Evolutionary conservation across 169 alveolate species (phyloP).

Genomic region (Babesia caballi): DNA sequence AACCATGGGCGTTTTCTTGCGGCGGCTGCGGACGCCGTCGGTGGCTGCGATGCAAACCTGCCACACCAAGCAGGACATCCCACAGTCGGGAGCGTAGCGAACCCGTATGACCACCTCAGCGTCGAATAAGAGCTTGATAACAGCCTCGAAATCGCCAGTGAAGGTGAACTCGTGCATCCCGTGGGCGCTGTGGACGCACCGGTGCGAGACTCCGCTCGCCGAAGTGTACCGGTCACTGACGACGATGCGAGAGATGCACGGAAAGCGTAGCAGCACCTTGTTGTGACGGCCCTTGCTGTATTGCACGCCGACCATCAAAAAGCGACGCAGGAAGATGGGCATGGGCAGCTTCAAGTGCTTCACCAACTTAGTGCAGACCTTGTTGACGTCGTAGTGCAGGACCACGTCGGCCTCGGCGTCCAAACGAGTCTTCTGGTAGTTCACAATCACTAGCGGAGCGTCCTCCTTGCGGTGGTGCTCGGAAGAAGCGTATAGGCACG

Average conservation of each 20-base stretch:
- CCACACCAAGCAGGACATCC: conserved; percentile 41
- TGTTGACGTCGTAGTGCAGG: conserved; percentile 76
- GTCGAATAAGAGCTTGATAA: conserved; percentile 28
- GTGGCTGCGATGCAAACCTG: conserved; percentile 45
- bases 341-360: conserved; percentile 12
- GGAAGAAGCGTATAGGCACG: conserved; percentile 77
- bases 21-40: conserved; percentile 6
- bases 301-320: conserved; percentile 25
- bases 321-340: conserved; percentile 14
- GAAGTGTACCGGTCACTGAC: background rate
- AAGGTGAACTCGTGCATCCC: conserved; percentile 51
- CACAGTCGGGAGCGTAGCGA: conserved; percentile 5
- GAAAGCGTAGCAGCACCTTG: conserved; percentile 23
- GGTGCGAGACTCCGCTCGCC: conserved; percentile 6
- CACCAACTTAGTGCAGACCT: conserved; percentile 28
- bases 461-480: conserved; percentile 66
- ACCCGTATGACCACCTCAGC: conserved; percentile 24
- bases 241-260: conserved; percentile 4
- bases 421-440: conserved; percentile 78
- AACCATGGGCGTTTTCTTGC: background rate
- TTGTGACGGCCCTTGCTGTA: background rate
- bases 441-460: conserved; percentile 71
- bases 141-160: conserved; percentile 2
- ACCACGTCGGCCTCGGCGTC: conserved; percentile 69
- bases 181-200: background rate